Evolutionary conservation across 2,329 filamentous ascomycete genomes (phyloP), one percentile per base, ranked within the genome.

Genomic region (Biscogniauxia sp.): DNA sequence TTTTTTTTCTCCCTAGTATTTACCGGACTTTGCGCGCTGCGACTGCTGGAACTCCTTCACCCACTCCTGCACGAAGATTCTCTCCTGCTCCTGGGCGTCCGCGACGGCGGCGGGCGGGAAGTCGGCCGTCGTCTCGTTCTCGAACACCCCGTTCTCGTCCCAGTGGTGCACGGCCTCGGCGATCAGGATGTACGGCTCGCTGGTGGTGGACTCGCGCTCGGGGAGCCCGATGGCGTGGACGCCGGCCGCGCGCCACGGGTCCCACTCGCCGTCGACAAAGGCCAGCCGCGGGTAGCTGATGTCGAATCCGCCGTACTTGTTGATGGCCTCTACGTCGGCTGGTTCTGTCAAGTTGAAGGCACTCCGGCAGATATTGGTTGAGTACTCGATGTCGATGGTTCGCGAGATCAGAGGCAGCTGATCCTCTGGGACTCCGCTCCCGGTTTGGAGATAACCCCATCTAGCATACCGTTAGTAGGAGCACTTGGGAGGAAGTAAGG

Each of bases 381-480:
- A 73, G 73, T 88, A 92, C 2, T 87, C 79, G 0, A 92, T 68
- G 63, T 88, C 84, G 41, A 92, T 79, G 3, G 86, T 80, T 15
- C 92, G 88, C 0, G 91, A 94, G 55, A 95, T 79, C 5, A 96
- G 74, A 0, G 92, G 88, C 1, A 88, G 81, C 57, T 87, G 82
- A 60, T 84, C 77, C 0, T 77, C 68, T 0, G 91, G 91, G 0
- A 88, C 86, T 25, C 87, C 85, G 4, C 85, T 88, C 54, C 92
- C 91, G 0, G 89, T 92, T 65, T 88, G 84, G 55, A 93, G 85
- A 75, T 86, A 95, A 9, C 91, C 92, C 91, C 90, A 95, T 81
- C 86, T 84, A 53, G 19, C 61, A 60, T 54, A 65, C 4, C 56
- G 55, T 69, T 57, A 68, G 66, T 19, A 58, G 26, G 28, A 13